Conservation (phyloP, 2,329 filamentous ascomycete genomes). For the Ampelomyces quisqualis region DNA sequence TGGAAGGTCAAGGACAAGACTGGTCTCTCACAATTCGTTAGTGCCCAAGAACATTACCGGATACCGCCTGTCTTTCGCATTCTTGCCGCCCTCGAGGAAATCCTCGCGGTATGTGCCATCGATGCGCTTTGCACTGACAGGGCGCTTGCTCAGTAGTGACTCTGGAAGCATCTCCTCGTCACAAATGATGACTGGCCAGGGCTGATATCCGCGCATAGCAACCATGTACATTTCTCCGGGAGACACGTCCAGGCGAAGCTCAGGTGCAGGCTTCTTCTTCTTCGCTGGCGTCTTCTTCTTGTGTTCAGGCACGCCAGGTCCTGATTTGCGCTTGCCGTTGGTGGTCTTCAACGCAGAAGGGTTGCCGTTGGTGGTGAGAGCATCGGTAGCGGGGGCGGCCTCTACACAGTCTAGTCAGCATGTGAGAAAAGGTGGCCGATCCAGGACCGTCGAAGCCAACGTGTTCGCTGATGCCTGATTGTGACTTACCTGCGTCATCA, state of each 20-base stretch:
- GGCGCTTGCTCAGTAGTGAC: constrained; percentile 72
- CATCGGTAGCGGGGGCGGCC: constrained; percentile 40
- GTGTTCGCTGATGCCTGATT: background rate
- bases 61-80: constrained; percentile 79
- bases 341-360: constrained; percentile 44
- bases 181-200: constrained; percentile 92
- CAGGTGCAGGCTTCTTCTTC: constrained; percentile 78
- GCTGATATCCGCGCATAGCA: constrained; percentile 89
- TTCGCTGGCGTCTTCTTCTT: constrained; percentile 73
- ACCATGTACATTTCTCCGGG: constrained; percentile 91
- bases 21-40: constrained; percentile 99
- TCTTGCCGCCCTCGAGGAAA: constrained; percentile 84
- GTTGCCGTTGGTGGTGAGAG: constrained; percentile 52
- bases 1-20: constrained; percentile 50
- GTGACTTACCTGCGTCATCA: constrained; percentile 30
- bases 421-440: background rate
- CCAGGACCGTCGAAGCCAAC: background rate
- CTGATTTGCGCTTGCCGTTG: constrained; percentile 68
- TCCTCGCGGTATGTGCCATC: constrained; percentile 88
- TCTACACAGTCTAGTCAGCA: constrained; percentile 27
- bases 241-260: constrained; percentile 70
- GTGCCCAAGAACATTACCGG: constrained; percentile 93
- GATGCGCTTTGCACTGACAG: constrained; percentile 75
- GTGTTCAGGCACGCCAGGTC: constrained; percentile 61
- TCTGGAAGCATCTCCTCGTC: constrained; percentile 92